These are phyloP conservation scores for Umbellularia californica DNA, from an alignment of 164 flowering plant species.

Conservation along the genomic window DNA sequence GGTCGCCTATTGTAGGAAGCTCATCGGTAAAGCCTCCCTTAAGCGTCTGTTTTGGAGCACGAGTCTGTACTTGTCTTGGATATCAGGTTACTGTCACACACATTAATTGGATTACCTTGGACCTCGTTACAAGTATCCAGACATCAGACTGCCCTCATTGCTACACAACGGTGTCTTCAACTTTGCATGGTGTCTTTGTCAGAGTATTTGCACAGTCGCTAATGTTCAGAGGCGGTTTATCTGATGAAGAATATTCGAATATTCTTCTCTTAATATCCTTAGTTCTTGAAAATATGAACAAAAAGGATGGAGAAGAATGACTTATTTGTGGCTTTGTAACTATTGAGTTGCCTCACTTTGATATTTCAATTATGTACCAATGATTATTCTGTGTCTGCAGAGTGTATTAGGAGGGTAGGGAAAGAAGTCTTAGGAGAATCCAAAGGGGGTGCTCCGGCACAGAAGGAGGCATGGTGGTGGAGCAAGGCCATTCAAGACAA, in stretches of 20 bases:
- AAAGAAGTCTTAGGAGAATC: no score
- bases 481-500: no score
- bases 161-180: not conserved
- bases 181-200: not conserved
- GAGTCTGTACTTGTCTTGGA: no score
- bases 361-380: no score
- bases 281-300: not conserved
- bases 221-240: not conserved
- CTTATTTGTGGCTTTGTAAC: not conserved
- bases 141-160: not conserved
- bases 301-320: not conserved
- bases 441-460: no score
- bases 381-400: not conserved
- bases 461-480: no score
- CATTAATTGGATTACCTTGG: not conserved
- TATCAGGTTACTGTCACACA: not conserved
- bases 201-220: not conserved
- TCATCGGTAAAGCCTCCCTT: no score
- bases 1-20: no score
- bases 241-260: not conserved
- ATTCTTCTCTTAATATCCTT: not conserved
- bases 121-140: not conserved
- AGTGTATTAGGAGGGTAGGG: no score
- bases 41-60: no score
- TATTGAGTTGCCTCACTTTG: not conserved